Evolutionary conservation across 352 stramenopile species (phyloP).

Genomic region (Globisporangium iwayamae): DNA sequence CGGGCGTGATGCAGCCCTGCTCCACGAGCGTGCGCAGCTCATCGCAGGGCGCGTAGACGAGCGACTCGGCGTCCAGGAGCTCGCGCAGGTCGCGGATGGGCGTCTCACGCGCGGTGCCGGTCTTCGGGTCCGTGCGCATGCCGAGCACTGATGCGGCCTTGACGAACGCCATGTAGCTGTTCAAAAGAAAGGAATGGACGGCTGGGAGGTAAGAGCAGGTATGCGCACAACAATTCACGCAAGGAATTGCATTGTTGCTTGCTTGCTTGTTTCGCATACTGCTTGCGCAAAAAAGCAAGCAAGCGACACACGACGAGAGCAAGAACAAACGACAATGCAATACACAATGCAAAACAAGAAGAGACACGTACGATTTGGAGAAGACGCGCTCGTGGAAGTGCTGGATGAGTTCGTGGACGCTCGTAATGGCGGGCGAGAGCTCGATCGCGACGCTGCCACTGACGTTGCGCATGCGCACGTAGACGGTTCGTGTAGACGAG

Average conservation of each 20-base stretch:
- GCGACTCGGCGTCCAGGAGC: conserved; percentile 48
- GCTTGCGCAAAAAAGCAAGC: background rate
- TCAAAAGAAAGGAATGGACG: background rate
- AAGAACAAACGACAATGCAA: conserved; percentile 7
- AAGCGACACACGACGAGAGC: no score
- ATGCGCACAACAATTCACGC: conserved; percentile 7
- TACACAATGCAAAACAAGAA: background rate
- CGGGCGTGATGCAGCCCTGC: conserved; percentile 65
- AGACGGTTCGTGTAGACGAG: conserved; percentile 31
- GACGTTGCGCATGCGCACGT: conserved; percentile 72
- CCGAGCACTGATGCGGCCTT: conserved; percentile 37
- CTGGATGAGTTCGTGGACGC: conserved; percentile 48
- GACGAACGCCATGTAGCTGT: conserved; percentile 41
- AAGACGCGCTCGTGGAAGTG: conserved; percentile 74
- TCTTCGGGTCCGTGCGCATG: conserved; percentile 27
- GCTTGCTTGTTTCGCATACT: background rate
- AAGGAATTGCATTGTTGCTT: conserved; percentile 4
- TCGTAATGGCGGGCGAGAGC: conserved; percentile 31
- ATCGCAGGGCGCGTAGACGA: conserved; percentile 72
- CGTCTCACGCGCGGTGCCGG: conserved; percentile 30
- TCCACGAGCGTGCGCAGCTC: conserved; percentile 69
- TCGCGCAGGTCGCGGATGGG: conserved; percentile 39
- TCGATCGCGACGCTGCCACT: conserved; percentile 54
- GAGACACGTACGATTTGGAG: conserved; percentile 49
- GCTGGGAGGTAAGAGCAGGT: background rate